These are phyloP conservation scores for Erodium moschatum DNA, from an alignment of 441 rosid species.

Conservation along the genomic window DNA sequence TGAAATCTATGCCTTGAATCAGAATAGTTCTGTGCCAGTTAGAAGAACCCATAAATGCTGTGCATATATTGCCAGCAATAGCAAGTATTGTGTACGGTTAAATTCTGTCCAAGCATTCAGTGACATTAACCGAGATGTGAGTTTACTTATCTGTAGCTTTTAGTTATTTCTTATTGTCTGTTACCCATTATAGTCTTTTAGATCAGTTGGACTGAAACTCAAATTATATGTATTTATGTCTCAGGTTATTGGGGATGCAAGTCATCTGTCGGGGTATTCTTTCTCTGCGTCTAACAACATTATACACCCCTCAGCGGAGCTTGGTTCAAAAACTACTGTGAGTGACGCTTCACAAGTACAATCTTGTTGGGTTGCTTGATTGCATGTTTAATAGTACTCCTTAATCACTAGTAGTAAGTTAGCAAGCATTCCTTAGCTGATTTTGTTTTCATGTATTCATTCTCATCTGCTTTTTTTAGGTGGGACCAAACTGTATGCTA, in stretches of 20 bases:
- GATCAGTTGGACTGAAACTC: conserved; percentile 10
- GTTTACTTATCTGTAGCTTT: conserved; percentile 24
- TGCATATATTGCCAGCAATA: conserved; percentile 68
- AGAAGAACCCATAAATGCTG: conserved; percentile 76
- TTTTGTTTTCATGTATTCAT: background rate
- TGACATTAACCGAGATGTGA: conserved; percentile 86
- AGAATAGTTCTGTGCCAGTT: conserved; percentile 30
- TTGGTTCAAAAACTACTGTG: conserved; percentile 83
- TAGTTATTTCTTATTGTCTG: conserved; percentile 5
- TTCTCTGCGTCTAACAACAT: conserved; percentile 72
- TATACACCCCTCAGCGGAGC: conserved; percentile 66
- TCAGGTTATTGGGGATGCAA: conserved; percentile 79
- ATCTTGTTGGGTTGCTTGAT: background rate
- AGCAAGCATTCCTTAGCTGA: background rate
- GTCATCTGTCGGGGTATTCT: conserved; percentile 72
- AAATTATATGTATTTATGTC: background rate
- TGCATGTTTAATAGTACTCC: background rate
- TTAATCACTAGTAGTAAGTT: too few species aligned
- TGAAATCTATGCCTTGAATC: conserved; percentile 34
- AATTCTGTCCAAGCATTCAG: conserved; percentile 82
- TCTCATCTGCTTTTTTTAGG: conserved; percentile 36
- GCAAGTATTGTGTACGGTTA: conserved; percentile 62
- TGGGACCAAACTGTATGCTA: conserved; percentile 84
- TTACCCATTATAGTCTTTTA: conserved; percentile 5
- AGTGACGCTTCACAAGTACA: conserved; percentile 19